phyloP scores from a whole-genome alignment of 768 basidiomycete species.

The Gymnopilus junonius region DNA sequence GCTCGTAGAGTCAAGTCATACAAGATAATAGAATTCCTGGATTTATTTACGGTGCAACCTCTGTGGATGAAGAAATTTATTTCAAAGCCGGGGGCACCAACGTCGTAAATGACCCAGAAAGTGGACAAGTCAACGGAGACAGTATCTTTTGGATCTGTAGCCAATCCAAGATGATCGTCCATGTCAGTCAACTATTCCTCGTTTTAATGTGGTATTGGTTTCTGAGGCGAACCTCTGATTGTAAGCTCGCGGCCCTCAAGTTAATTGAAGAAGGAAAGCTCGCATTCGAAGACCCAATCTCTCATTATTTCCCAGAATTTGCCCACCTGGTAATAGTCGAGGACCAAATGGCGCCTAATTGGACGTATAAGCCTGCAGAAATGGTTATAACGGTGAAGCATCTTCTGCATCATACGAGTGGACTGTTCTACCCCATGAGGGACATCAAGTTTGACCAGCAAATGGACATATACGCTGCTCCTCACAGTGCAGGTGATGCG shows the following conservation, averaged over 20 bases:
- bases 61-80: constrained; percentile 30
- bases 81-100: constrained; percentile 27
- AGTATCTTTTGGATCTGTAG: constrained; percentile 43
- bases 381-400: constrained; percentile 25
- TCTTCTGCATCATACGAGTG: constrained; percentile 33
- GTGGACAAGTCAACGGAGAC: constrained; percentile 27
- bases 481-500: constrained; percentile 19
- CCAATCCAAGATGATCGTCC: constrained; percentile 36
- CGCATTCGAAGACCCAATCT: constrained; percentile 22
- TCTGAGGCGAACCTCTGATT: neutral
- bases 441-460: neutral
- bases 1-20: constrained; percentile 7
- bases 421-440: constrained; percentile 24
- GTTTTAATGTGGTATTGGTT: neutral
- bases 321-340: constrained; percentile 24
- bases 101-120: constrained; percentile 29
- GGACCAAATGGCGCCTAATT: constrained; percentile 7
- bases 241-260: constrained; percentile 34
- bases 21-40: constrained; percentile 25
- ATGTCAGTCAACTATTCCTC: constrained; percentile 23
- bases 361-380: constrained; percentile 21
- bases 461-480: constrained; percentile 17
- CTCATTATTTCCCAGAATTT: constrained; percentile 32
- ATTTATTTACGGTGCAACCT: constrained; percentile 33
- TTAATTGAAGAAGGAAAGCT: constrained; percentile 34